Evolutionary conservation across 176 grass and related monocot species (phyloP).

Genomic region (Olyra latifolia): DNA sequence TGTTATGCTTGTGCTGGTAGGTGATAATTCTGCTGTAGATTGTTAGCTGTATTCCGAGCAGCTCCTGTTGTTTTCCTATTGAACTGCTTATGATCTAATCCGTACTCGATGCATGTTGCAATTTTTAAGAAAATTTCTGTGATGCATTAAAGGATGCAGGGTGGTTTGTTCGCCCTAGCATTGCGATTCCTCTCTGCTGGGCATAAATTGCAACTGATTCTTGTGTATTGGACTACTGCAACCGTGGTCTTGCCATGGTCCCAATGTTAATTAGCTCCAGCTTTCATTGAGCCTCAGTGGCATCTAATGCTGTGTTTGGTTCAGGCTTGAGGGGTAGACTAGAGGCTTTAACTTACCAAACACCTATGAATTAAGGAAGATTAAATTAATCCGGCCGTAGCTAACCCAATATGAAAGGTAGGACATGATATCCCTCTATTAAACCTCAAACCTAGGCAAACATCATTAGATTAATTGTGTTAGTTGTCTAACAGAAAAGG

Average conservation of each 20-base stretch:
- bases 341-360: too few species aligned
- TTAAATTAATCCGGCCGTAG: too few species aligned
- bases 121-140: conserved; percentile 4
- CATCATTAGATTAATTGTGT: too few species aligned
- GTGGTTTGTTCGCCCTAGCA: background rate
- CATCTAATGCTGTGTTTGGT: too few species aligned
- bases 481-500: too few species aligned
- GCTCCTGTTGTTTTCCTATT: conserved; percentile 16
- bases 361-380: too few species aligned
- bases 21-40: conserved; percentile 31
- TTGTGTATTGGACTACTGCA: background rate
- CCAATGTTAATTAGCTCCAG: background rate
- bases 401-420: too few species aligned
- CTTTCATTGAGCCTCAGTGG: background rate
- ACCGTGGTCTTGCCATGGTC: background rate
- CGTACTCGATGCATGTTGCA: conserved; percentile 30
- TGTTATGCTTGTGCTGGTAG: conserved; percentile 17
- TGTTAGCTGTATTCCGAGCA: conserved; percentile 38
- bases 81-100: conserved; percentile 40
- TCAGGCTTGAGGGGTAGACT: too few species aligned
- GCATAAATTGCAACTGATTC: background rate
- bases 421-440: too few species aligned
- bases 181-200: conserved; percentile 11
- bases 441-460: too few species aligned
- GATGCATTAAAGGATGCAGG: background rate